Evolutionary conservation across 2,329 filamentous ascomycete genomes (phyloP), one percentile per base, ranked within the genome.

Genomic region (Colletotrichum chrysophilum): DNA sequence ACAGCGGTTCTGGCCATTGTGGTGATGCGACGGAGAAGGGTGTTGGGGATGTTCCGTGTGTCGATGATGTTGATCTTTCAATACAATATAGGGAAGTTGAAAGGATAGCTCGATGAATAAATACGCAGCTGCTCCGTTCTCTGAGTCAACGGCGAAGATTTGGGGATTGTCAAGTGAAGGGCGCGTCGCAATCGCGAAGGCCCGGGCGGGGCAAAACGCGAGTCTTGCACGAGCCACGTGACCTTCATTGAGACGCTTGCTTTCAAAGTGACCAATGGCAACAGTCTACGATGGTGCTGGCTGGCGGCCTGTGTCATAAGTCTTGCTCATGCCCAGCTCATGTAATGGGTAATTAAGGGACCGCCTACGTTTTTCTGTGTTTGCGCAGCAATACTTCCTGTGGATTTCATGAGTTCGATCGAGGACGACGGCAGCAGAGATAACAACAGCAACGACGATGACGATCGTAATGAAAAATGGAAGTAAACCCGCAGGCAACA

Each of bases 151-250:
- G 55, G 58, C 16, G 58, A 75, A 58, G 34, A 18, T 55, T 30
- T 28, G 30, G 21, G 38, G 28, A 58, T 52, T 74, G 73, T 72
- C 75, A 76, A 72, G 73, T 36, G 24, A 76, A 77, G 73, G 75
- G 72, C 75, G 75, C 73, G 75, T 71, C 52, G 21, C 38, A 61
- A 14, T 13, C 75, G 72, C 72, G 75, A 36, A 28, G 43, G 58
- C 14, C 16, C 3, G 7, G 58, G 74, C 70, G 70, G 43, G 52
- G 9, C 52, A 10, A 10, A 32, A 58, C 71, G 71, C 71, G 30
- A 32, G 18, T 70, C 60, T 26, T 56, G 55, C 60, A 66, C 71
- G 26, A 13, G 28, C 66, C 74, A 76, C 62, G 66, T 76, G 74
- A 60, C 5, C 18, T 3, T 18, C 0, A 7, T 3, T 28, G n/a